Conservation (phyloP, 768 basidiomycete genomes). For the Xerocomellus dryophilus region DNA sequence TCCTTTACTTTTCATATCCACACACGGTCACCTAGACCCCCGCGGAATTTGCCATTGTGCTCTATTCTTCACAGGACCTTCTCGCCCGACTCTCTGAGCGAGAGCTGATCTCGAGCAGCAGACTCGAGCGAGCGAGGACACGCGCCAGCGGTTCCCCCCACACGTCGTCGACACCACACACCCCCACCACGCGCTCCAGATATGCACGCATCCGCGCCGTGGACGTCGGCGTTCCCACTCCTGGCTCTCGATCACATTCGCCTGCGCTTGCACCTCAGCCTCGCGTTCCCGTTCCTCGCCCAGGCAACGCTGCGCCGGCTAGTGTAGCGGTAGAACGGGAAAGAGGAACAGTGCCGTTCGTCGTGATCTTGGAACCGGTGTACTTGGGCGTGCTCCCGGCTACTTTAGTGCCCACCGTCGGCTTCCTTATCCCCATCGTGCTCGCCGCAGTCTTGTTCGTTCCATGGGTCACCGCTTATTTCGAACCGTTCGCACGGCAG, state of each 20-base stretch:
- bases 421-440: constrained; percentile 29
- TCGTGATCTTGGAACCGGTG: constrained; percentile 56
- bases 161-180: constrained; percentile 4
- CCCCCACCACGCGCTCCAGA: constrained; percentile 37
- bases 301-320: constrained; percentile 6
- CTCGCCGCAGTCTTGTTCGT: constrained; percentile 20
- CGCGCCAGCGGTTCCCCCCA: constrained; percentile 9
- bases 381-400: constrained; percentile 58
- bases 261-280: neutral
- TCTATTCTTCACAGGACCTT: constrained; percentile 37
- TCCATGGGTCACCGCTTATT: constrained; percentile 16
- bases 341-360: constrained; percentile 40
- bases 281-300: neutral
- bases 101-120: neutral
- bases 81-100: constrained; percentile 8
- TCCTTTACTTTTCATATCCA: neutral
- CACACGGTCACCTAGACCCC: constrained; percentile 36
- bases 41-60: constrained; percentile 41
- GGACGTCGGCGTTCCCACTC: constrained; percentile 51
- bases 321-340: neutral
- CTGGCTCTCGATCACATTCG: constrained; percentile 18
- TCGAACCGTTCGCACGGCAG: constrained; percentile 23
- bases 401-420: constrained; percentile 40
- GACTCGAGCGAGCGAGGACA: neutral
- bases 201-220: constrained; percentile 59